Evolutionary conservation across 192 early-diverging fungal species (phyloP), one percentile per base, ranked within the genome.

Genomic region (Obelidium mucronatum): DNA sequence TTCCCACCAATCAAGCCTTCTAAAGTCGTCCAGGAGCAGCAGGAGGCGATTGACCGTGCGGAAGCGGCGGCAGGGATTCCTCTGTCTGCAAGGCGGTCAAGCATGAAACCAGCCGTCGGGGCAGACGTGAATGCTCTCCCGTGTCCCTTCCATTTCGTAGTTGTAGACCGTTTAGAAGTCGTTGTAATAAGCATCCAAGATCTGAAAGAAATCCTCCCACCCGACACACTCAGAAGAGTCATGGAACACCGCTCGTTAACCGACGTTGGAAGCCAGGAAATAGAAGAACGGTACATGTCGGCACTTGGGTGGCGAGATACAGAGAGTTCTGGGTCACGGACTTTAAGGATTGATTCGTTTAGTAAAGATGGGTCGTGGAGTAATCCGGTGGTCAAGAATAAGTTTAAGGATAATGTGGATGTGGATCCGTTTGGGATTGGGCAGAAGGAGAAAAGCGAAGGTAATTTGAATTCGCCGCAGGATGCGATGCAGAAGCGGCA

Each of bases 81-180:
- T 40, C 36, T 42, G 26, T 15, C 17, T 19, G 26, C 58, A 0
- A 60, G 24, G 13, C 26, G 58, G 24, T 19, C 24, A 24, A 60
- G 58, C 33, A 26, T 26, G 44, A 48, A 48, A 48, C 44, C 44
- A 0, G 24, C 63, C 13, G n/a, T n/a, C n/a, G n/a, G n/a, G n/a
- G 28, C 6, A 19, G 66, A 68, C 28, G 24, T 51, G 13, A 24
- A 70, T 40, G 66, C 67, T 15, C 17, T 51, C n/a, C 67, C 40
- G 42, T 36, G 24, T 61, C 76, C 76, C 17, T 77, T 77, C 40
- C 76, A 77, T 56, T 77, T 77, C 31, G 69, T 72, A 35, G 76
- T 71, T 1, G 58, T 61, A 15, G 67, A 77, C 17, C 52, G 56
- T 42, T 17, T 61, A 15, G 76, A 77, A 42, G 48, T 66, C 1